Evolutionary conservation across 768 basidiomycete genomes (phyloP).

Genomic region (Sporobolomyces roseus): DNA sequence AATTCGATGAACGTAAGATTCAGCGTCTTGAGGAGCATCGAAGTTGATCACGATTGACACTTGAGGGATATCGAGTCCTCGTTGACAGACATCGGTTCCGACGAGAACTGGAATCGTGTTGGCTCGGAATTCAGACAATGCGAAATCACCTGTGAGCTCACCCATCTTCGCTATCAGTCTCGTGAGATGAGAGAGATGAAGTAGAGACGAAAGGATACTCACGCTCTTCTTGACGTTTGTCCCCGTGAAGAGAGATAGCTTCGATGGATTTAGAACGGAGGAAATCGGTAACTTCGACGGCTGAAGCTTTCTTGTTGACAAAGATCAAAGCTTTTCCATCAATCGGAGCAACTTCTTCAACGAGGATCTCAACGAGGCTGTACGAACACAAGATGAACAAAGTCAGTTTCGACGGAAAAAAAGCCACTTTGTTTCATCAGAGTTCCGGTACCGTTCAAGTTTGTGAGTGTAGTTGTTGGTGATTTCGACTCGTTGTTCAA

Average conservation of each 20-base stretch:
- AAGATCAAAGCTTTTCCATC: slow-evolving; percentile 98
- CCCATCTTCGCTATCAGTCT: too few relatives aligned
- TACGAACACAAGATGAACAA: slow-evolving; percentile 52
- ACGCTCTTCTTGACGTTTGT: slow-evolving; percentile 97
- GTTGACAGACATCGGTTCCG: slow-evolving; percentile 97
- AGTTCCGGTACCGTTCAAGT: slow-evolving; percentile 60
- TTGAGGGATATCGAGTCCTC: slow-evolving; percentile 99
- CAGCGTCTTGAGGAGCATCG: slow-evolving; percentile 73
- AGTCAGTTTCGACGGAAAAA: neutral
- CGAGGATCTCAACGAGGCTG: slow-evolving; percentile 79
- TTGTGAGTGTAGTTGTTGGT: slow-evolving; percentile 92
- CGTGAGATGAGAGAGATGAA: neutral
- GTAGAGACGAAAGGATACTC: neutral
- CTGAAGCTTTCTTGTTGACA: slow-evolving; percentile 90
- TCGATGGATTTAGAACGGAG: slow-evolving; percentile 88
- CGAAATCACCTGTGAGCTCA: slow-evolving; percentile 88
- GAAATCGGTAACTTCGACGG: slow-evolving; percentile 87
- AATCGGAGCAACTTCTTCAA: slow-evolving; percentile 88
- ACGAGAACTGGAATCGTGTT: slow-evolving; percentile 94
- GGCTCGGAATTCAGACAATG: slow-evolving; percentile 93
- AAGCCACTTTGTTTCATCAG: too few relatives aligned
- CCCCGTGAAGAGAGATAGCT: slow-evolving; percentile 94
- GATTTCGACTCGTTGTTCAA: slow-evolving; percentile 87
- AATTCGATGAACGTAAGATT: slow-evolving; percentile 72
- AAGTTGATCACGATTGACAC: slow-evolving; percentile 81